Evolutionary conservation across 2,329 filamentous ascomycete genomes (phyloP).

Genomic region (Aureobasidium pullulans): DNA sequence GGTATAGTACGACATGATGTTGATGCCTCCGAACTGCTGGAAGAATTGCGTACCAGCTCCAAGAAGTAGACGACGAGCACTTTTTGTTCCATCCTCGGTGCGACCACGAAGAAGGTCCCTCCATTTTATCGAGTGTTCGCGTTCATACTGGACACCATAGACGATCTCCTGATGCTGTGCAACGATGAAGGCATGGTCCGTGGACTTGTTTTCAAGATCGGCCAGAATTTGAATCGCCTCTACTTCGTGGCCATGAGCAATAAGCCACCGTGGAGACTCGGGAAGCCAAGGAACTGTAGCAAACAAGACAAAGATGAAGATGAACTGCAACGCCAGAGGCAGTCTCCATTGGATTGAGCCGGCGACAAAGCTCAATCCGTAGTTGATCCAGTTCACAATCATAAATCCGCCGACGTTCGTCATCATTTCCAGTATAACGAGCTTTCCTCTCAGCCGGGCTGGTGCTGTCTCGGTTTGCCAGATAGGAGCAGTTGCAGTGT

Average conservation of each 20-base stretch:
- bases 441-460: constrained; percentile 31
- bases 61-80: constrained; percentile 44
- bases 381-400: constrained; percentile 39
- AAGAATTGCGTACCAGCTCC: constrained; percentile 49
- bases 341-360: constrained; percentile 39
- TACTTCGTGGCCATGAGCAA: constrained; percentile 35
- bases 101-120: constrained; percentile 42
- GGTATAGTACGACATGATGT: constrained; percentile 42
- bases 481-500: constrained; percentile 43
- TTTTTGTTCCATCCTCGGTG: constrained; percentile 42
- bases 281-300: constrained; percentile 41
- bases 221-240: constrained; percentile 44
- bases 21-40: constrained; percentile 41
- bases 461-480: constrained; percentile 47
- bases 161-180: constrained; percentile 39
- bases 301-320: constrained; percentile 42
- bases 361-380: constrained; percentile 37
- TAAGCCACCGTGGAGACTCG: constrained; percentile 42
- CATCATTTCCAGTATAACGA: constrained; percentile 35
- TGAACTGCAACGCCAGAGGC: constrained; percentile 42
- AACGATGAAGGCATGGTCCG: constrained; percentile 39
- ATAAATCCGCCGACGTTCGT: constrained; percentile 45
- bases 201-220: constrained; percentile 39
- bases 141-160: constrained; percentile 40
- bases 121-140: constrained; percentile 44